These are phyloP conservation scores for Dactylellina cionopaga DNA, from an alignment of 2,329 filamentous ascomycete species.

Conservation along the genomic window DNA sequence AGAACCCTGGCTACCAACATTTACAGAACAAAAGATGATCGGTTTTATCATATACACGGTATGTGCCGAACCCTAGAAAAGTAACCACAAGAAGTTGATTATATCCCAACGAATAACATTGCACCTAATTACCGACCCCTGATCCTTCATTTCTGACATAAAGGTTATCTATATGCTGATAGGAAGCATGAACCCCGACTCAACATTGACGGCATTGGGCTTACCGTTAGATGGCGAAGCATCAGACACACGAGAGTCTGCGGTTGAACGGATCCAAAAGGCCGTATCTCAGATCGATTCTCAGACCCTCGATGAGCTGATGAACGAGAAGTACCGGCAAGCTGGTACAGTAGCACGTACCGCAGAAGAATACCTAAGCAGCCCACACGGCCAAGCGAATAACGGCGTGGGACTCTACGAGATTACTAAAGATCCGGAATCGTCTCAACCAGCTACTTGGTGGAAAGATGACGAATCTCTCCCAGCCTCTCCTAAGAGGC, in stretches of 20 bases:
- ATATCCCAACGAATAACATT: too few species aligned
- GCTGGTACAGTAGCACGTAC: constrained; percentile 62
- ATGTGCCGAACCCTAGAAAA: too few species aligned
- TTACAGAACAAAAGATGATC: constrained; percentile 63
- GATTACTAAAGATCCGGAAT: constrained; percentile 57
- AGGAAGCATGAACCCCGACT: constrained; percentile 63
- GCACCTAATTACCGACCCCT: too few species aligned
- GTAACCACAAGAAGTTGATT: too few species aligned
- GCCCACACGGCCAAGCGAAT: constrained; percentile 63
- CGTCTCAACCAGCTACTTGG: constrained; percentile 60
- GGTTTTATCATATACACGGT: constrained; percentile 65
- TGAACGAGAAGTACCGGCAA: constrained; percentile 61
- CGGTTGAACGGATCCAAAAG: constrained; percentile 59
- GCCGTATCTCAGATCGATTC: constrained; percentile 59
- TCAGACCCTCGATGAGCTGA: constrained; percentile 59
- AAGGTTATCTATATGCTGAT: background rate
- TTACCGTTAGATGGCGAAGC: constrained; percentile 58
- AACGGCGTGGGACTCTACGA: constrained; percentile 62
- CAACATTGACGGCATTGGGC: constrained; percentile 60
- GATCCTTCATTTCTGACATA: background rate
- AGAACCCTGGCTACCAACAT: constrained; percentile 63
- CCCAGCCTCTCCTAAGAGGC: constrained; percentile 59
- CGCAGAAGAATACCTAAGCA: constrained; percentile 60
- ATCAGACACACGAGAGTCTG: constrained; percentile 57
- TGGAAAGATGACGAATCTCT: constrained; percentile 58